Evolutionary conservation across 345 rosid genomes (phyloP).

Genomic region (Aquilaria malaccensis): DNA sequence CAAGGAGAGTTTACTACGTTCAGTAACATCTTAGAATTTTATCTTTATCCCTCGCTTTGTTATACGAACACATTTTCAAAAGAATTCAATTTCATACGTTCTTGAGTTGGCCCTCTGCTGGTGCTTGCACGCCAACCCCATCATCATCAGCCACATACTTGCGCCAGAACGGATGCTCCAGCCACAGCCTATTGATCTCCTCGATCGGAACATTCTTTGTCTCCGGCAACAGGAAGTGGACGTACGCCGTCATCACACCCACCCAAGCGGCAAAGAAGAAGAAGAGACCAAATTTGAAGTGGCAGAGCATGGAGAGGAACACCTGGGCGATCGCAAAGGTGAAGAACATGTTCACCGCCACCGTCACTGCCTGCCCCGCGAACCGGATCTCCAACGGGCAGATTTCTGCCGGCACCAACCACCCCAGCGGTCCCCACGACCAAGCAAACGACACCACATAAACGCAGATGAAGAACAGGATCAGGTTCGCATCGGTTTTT

Average conservation of each 20-base stretch:
- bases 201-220: constrained; percentile 13
- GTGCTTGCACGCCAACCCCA: neutral
- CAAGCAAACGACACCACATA: constrained; percentile 9
- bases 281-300: constrained; percentile 26
- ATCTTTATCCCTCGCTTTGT: too few species aligned
- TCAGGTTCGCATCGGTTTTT: neutral
- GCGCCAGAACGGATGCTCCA: constrained; percentile 29
- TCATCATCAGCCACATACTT: neutral
- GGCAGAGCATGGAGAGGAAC: constrained; percentile 30
- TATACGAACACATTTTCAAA: too few species aligned
- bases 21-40: too few species aligned
- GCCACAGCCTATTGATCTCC: constrained; percentile 25
- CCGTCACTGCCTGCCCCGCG: constrained; percentile 28
- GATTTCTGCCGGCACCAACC: constrained; percentile 7
- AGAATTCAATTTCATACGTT: too few species aligned
- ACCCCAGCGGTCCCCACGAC: constrained; percentile 11
- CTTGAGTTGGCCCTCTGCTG: too few species aligned
- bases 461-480: neutral
- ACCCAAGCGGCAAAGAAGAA: constrained; percentile 4
- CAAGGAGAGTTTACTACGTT: too few species aligned
- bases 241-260: neutral
- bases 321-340: constrained; percentile 27
- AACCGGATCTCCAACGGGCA: constrained; percentile 31
- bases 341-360: constrained; percentile 34
- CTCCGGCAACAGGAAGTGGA: neutral